Base-by-base conservation (phyloP, 2,329 filamentous ascomycete species). In the Sporothrix euskadiensis region DNA sequence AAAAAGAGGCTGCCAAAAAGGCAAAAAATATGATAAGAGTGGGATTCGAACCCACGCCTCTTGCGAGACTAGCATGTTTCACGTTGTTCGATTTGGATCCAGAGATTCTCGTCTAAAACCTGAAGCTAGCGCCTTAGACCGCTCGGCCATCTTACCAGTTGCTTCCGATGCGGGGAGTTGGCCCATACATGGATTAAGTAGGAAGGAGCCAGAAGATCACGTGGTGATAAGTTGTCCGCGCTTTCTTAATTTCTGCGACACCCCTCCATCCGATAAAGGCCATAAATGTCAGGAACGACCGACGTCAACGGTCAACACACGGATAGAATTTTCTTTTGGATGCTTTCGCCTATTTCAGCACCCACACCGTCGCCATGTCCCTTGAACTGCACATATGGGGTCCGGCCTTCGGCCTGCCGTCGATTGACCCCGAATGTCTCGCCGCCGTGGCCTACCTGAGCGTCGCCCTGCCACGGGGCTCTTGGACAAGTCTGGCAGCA, bases 301-400 rank as follows among this genome's bases (percentile, higher is more conserved):
- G 61, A 66, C 61, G 61, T 66, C 39, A 66, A 66, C 61, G 30
- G 22, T 6, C 19, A 7, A 57, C 22, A 56, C 6, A 41, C 32
- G 32, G 6, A 22, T 32, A 35, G 26, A 9, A 6, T 35, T 10
- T 54, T 9, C 41, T 47, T 12, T 47, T 39, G 47, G n/a, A 22
- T 35, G 16, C 61, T 19, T 22, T 26, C 22, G 35, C 35, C 8
- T n/a, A 32, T 19, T 30, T 10, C n/a, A 39, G 19, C 63, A 32
- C 14, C n/a, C 26, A 32, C 39, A 10, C 26, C 39, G 8, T 2
- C 44, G 3, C 69, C 71, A 83, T 82, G 81, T 78, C 89, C 76
- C 83, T 94, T 68, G 89, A 95, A 83, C 88, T 99, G 74, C 92
- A 97, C 83, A 88, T 97, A 79, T 97, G 94, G 91, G 94, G 94